phyloP scores from a whole-genome alignment of 441 rosid species.

The Euphorbia celastroides region DNA sequence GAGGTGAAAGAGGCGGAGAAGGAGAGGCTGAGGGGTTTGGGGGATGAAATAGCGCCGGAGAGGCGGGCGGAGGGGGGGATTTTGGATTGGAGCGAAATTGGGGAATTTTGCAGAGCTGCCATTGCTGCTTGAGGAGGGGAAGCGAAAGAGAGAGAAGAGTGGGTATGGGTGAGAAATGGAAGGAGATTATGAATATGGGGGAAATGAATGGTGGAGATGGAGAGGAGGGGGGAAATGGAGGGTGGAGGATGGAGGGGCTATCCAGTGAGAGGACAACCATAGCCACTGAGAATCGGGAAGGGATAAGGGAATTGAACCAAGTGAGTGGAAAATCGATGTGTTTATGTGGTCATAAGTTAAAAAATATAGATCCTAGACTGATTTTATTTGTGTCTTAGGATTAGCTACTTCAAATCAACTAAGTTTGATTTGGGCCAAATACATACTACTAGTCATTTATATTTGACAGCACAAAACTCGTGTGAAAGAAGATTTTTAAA shows the following conservation, averaged over 20 bases:
- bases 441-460: too few relatives aligned
- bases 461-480: too few relatives aligned
- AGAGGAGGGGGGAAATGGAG: neutral
- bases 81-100: conserved; percentile 51
- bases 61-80: conserved; percentile 33
- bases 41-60: conserved; percentile 29
- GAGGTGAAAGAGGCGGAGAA: conserved; percentile 34
- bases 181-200: neutral
- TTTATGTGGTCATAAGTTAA: too few relatives aligned
- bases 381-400: too few relatives aligned
- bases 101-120: conserved; percentile 55
- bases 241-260: conserved; percentile 15
- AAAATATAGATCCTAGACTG: too few relatives aligned
- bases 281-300: conserved; percentile 6
- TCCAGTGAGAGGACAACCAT: conserved; percentile 9
- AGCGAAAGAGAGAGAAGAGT: neutral
- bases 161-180: neutral
- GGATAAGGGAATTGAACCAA: conserved; percentile 1
- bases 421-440: too few relatives aligned
- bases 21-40: conserved; percentile 36
- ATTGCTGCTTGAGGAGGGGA: conserved; percentile 23
- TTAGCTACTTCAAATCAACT: too few relatives aligned
- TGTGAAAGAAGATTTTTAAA: too few relatives aligned
- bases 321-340: too few relatives aligned
- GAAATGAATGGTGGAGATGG: conserved; percentile 13